Evolutionary conservation across 257 asterid genomes (phyloP), one percentile per base, ranked within the genome.

Genomic region (Solanum habrochaites): DNA sequence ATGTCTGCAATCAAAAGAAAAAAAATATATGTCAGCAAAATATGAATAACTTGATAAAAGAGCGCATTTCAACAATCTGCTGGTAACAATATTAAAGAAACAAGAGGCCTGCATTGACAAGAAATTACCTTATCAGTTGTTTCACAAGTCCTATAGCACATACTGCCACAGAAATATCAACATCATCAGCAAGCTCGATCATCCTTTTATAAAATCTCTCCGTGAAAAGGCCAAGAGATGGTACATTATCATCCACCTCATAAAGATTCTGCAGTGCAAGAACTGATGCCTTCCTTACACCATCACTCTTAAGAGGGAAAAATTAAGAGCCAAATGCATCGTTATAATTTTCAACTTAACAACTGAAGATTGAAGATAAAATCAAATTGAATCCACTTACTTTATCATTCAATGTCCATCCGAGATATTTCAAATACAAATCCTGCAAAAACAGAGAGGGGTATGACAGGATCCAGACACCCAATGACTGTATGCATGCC

Each of bases 321-420:
- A 83, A 49, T 15, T 69, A 87, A 42, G 66, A 83, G 87, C 60
- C 86, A 37, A 88, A 69, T 78, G 85, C 88, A 88, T 81, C 47
- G 49, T 90, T 83, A 89, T 88, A 86, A 90, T 60, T 72, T 52
- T 11, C 67, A 43, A n/a, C 62, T 72, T 35, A 71, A 29, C 84
- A 81, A 49, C 40, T 71, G 49, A 85, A 29, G 87, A 9, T 32
- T 9, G 45, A 85, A 49, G 69, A 85, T 85, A 85, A 84, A 11
- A 40, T 40, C 87, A 66, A 85, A 71, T 52, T 85, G 47, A 72
- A 45, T 85, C 71, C 23, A 71, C 87, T 89, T 91, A 95, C 99
- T 96, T 97, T 97, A 93, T 97, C 99, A 80, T 97, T 97, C 93
- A 97, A 90, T 74, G 99, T 97, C 99, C 99, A 97, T 77, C 99